A percentile compares a stretch with the other conserved stretches of the same genome.
phyloP scores from a whole-genome alignment of 2,329 filamentous ascomycete genomes.

The Penicillium sp. region DNA sequence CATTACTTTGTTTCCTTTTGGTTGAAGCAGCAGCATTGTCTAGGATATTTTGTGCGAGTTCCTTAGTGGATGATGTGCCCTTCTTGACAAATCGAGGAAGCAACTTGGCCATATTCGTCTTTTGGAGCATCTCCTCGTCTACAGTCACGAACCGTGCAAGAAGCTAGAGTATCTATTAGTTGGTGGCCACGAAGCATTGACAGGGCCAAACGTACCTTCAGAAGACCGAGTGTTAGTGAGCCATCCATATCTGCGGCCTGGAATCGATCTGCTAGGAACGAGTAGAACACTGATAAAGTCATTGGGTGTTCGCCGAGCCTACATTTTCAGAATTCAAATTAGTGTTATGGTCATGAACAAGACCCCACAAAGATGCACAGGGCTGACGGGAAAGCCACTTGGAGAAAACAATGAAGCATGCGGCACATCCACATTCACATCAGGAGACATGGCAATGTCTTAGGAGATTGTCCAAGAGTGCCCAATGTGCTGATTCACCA shows the following conservation, averaged over 20 bases:
- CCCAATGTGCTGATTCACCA: too few species aligned
- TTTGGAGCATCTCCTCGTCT: conserved; percentile 53
- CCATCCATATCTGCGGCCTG: conserved; percentile 45
- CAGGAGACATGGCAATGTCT: too few species aligned
- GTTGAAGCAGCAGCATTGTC: conserved; percentile 43
- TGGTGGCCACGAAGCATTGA: too few species aligned
- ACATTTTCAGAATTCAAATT: conserved; percentile 18
- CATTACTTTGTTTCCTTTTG: conserved; percentile 38
- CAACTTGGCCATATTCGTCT: conserved; percentile 55
- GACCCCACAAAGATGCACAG: too few species aligned
- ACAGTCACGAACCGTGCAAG: conserved; percentile 52
- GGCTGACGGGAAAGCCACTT: too few species aligned
- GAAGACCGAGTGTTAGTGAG: conserved; percentile 38
- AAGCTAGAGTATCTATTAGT: conserved; percentile 36
- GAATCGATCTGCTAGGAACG: conserved; percentile 45
- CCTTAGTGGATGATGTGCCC: conserved; percentile 52
- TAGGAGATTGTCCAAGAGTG: too few species aligned
- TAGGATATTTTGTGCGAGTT: conserved; percentile 50
- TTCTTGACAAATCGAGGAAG: conserved; percentile 54
- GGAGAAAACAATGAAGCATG: too few species aligned
- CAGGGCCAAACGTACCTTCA: conserved; percentile 36
- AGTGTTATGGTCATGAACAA: conserved; percentile 17
- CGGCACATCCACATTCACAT: too few species aligned
- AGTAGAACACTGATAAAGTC: conserved; percentile 43
- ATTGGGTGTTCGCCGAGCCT: conserved; percentile 47